Base-by-base conservation (phyloP, 1,284 basidiomycete genomes). In the Boletus semigastroideus region DNA sequence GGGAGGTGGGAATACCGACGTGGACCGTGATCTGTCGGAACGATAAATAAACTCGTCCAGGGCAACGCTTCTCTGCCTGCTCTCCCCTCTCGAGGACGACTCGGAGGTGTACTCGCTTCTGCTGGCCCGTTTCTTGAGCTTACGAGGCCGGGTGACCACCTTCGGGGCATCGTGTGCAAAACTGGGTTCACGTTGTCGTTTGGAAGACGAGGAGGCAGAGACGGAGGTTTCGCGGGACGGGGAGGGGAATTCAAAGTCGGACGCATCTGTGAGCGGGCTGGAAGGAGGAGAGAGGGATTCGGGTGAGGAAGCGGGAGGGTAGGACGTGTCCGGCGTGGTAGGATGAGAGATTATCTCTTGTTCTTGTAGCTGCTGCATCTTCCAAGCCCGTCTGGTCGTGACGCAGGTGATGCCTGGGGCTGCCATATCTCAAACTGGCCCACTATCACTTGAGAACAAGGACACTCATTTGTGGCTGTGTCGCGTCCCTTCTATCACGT, bases 21-120 rank as follows among this genome's bases (percentile, higher is more conserved):
- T 64, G 10, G 74, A 75, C 22, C 71, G 69, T 28, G 69, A 65
- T 42, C 66, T 50, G 52, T 63, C 66, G 20, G 54, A 57, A 40
- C 68, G 66, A 50, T 70, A 69, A 17, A 69, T 69, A 20, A 54
- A 46, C 14, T 71, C 67, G 19, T 69, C 69, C 30, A 67, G 41
- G 16, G 64, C 49, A 38, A 60, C 45, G 36, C 64, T 67, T 20
- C 52, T 25, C 28, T 65, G 67, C 42, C 64, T 61, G 42, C 63
- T 64, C 17, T 41, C 55, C 1, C 27, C 56, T 22, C 54, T 51
- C 0, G 63, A 64, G 3, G 68, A 61, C 1, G 68, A 68, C 2
- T 28, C 34, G 0, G 62, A 68, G 2, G 55, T 46, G 41, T 30
- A 28, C 19, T 54, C 30, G 36, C 57, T 54, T 3, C 42, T 45